phyloP scores from a whole-genome alignment of 148 eudicot species.

The Diospyros lotus region DNA sequence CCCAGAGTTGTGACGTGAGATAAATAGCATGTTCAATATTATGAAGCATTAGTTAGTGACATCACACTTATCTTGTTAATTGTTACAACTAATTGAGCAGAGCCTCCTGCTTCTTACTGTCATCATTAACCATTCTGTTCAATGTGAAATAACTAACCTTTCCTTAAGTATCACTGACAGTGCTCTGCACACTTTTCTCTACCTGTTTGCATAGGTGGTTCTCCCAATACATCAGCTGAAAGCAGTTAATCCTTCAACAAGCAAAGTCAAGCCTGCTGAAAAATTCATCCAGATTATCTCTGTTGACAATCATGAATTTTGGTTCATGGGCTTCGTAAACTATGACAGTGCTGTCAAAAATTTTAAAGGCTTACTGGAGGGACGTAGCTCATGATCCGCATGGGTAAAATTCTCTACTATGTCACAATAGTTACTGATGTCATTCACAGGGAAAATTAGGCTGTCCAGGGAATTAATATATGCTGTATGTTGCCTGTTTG shows the following conservation, averaged over 20 bases:
- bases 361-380: slow-evolving; percentile 30
- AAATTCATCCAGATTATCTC: slow-evolving; percentile 34
- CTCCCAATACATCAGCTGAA: slow-evolving; percentile 9
- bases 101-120: too few relatives aligned
- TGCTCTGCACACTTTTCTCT: background rate
- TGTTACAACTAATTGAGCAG: too few relatives aligned
- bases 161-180: background rate
- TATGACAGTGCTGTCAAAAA: slow-evolving; percentile 51
- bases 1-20: too few relatives aligned
- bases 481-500: too few relatives aligned
- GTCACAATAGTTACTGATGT: background rate
- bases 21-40: too few relatives aligned
- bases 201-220: slow-evolving; percentile 23
- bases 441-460: too few relatives aligned
- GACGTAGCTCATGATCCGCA: slow-evolving; percentile 12
- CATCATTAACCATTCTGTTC: background rate
- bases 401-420: background rate
- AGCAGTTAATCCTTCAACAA: background rate
- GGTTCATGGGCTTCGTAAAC: slow-evolving; percentile 53
- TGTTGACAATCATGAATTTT: slow-evolving; percentile 43
- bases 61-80: too few relatives aligned
- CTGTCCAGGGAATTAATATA: too few relatives aligned
- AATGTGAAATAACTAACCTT: background rate
- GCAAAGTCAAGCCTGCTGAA: background rate
- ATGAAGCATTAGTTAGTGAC: too few relatives aligned